Percentiles rank a stretch among this genome's conserved stretches.
These are phyloP conservation scores for Termitomyces bulborhizus DNA, from an alignment of 768 basidiomycete genomes.

Conservation along the genomic window DNA sequence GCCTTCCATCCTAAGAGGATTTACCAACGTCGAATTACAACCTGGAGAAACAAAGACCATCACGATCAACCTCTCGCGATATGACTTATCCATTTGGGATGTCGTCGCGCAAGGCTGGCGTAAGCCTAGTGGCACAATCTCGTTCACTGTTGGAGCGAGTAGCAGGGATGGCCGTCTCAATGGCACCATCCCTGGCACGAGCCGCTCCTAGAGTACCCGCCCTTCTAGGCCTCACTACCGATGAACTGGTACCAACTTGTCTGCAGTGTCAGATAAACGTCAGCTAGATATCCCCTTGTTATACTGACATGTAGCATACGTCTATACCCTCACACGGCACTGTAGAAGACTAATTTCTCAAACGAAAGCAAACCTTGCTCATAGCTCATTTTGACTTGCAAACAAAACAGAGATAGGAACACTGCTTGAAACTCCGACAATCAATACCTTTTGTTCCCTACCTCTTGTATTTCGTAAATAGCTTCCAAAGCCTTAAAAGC, in stretches of 20 bases:
- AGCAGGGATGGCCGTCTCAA: conserved; percentile 54
- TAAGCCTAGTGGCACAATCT: conserved; percentile 57
- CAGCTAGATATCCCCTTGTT: too few species aligned
- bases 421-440: neutral
- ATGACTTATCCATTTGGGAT: conserved; percentile 77
- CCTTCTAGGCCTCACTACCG: neutral
- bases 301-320: neutral
- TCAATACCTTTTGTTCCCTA: neutral
- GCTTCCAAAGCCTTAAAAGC: neutral
- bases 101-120: conserved; percentile 67
- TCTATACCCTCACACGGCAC: neutral
- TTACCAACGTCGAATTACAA: conserved; percentile 48
- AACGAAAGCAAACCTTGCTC: neutral
- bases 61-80: conserved; percentile 55
- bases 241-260: neutral
- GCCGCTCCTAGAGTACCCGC: neutral
- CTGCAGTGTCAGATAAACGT: neutral
- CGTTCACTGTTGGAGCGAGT: conserved; percentile 62
- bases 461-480: neutral
- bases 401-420: too few species aligned
- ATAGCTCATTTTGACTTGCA: too few species aligned
- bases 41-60: conserved; percentile 42
- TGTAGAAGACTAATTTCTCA: neutral
- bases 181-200: conserved; percentile 28
- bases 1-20: conserved; percentile 65